Evolutionary conservation across 23 red algal genomes (phyloP), one percentile per base, ranked within the genome.

Genomic region (Gracilariopsis chorda): DNA sequence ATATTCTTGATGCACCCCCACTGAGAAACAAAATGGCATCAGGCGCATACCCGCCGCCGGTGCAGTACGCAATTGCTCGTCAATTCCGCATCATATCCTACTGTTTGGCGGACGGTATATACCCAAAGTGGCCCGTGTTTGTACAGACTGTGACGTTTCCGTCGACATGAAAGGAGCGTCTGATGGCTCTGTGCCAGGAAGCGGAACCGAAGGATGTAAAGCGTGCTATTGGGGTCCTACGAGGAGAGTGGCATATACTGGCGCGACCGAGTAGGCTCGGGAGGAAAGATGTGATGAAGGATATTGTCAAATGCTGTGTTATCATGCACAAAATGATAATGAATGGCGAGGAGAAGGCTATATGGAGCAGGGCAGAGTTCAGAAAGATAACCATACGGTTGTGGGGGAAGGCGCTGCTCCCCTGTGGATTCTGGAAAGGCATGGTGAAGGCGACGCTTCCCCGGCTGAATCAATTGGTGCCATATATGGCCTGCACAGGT

Each of bases 61-160:
- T 55, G 14, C 51, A 16, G 51, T 55, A 55, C 51, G n/a, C 51
- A 14, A 55, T 55, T n/a, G 14, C 51, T 55, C 14, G 51, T n/a
- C 51, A 55, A 55, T 16, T n/a, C n/a, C n/a, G 14, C 62, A 69
- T 32, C 25, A 11, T 57, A n/a, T 39, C 36, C 43, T 84, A 84
- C 39, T 84, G 51, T 37, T 41, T 84, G 30, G 51, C 55, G 32
- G 80, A 84, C 55, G 56, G 80, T 44, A 84, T 84, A 39, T 84
- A 65, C 48, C 80, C 53, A 32, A 1, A 43, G 32, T 84, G 58
- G 0, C 48, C 76, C 20, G 0, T 25, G 23, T 60, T 81, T 53
- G 76, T 64, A 53, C 52, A 53, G 21, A 53, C 76, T 28, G 46
- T 1, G 13, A 32, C 28, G n/a, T 20, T 33, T 7, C 44, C 76